phyloP scores from a whole-genome alignment of 2,329 filamentous ascomycete species.

The Neonectria punicea region DNA sequence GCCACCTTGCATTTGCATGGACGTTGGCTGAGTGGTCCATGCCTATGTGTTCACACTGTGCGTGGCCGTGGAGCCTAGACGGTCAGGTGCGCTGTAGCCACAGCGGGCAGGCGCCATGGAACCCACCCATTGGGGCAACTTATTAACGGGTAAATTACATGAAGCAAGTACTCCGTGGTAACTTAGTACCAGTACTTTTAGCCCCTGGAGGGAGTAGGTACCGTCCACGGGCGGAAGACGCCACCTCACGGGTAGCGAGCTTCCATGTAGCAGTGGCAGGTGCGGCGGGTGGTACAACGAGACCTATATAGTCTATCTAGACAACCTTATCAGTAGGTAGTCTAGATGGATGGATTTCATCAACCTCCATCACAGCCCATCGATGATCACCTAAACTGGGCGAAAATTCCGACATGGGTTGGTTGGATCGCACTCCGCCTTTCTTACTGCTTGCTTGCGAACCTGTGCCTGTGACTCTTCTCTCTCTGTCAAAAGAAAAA shows the following conservation, averaged over 20 bases:
- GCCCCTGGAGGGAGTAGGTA: too few species aligned
- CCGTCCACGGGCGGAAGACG: background rate
- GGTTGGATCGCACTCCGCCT: background rate
- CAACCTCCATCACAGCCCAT: background rate
- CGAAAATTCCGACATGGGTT: background rate
- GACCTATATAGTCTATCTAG: too few species aligned
- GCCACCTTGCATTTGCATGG: background rate
- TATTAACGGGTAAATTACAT: too few species aligned
- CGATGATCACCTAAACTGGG: background rate
- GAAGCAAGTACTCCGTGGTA: too few species aligned
- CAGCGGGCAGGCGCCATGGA: slow-evolving; percentile 2
- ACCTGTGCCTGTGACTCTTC: background rate
- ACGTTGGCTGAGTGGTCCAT: background rate
- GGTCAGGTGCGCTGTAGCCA: slow-evolving; percentile 13
- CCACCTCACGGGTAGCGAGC: background rate
- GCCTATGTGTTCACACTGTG: background rate
- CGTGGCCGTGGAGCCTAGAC: background rate
- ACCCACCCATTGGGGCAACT: too few species aligned
- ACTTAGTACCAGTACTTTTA: too few species aligned
- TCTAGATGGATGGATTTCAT: background rate
- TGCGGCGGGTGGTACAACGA: too few species aligned
- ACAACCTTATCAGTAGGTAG: too few species aligned
- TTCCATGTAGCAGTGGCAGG: too few species aligned
- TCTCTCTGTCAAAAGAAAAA: background rate
- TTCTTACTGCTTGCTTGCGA: background rate